These are phyloP conservation scores for Hydrangea macrophylla DNA, from an alignment of 148 eudicot species.

Conservation along the genomic window DNA sequence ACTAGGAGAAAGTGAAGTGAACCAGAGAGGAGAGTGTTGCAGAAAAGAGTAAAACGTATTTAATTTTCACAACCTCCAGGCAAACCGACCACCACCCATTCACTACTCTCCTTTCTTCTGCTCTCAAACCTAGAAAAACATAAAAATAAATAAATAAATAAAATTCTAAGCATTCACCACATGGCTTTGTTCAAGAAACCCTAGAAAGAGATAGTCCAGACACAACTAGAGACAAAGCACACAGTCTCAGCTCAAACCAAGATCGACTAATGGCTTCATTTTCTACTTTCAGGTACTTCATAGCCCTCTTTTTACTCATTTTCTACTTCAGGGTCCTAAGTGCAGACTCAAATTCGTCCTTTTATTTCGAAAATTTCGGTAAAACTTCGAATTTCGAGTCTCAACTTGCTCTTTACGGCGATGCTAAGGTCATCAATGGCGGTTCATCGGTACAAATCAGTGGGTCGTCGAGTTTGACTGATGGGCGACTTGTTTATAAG, in stretches of 20 bases:
- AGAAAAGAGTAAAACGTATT: conserved; percentile 25
- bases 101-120: conserved; percentile 19
- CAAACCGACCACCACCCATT: conserved; percentile 20
- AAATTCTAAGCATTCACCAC: conserved; percentile 4
- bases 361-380: conserved; percentile 50
- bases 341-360: conserved; percentile 37
- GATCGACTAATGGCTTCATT: conserved; percentile 36
- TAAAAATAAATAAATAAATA: not conserved
- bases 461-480: conserved; percentile 41
- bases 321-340: conserved; percentile 28
- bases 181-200: conserved; percentile 28
- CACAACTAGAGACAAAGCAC: conserved; percentile 16
- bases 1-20: conserved; percentile 35
- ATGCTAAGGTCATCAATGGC: conserved; percentile 42
- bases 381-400: conserved; percentile 46
- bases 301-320: conserved; percentile 23
- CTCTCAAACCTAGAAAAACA: conserved; percentile 16
- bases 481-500: conserved; percentile 64
- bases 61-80: conserved; percentile 48
- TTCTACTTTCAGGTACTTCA: conserved; percentile 32
- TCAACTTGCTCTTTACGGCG: conserved; percentile 51
- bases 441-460: conserved; percentile 46
- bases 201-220: conserved; percentile 18
- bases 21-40: conserved; percentile 14
- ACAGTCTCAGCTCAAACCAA: conserved; percentile 19